These are phyloP conservation scores for Yamagishiella unicocca DNA, from an alignment of 139 green algal species.

Conservation along the genomic window DNA sequence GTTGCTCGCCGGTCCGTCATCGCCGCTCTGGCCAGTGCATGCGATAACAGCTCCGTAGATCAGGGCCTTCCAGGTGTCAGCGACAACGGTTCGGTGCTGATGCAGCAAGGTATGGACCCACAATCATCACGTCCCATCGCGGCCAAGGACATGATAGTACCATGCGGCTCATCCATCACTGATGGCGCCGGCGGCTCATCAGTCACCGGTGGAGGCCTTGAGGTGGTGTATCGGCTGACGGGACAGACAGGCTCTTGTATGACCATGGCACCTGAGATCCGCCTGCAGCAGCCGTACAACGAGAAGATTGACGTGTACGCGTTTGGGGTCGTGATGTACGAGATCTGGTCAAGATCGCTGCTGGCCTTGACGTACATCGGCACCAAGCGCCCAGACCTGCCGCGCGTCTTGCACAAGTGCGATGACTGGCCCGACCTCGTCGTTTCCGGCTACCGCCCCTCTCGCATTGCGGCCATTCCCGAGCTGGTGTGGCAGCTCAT, in stretches of 20 bases:
- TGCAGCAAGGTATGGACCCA: too few species aligned
- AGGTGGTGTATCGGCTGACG: conserved; percentile 25
- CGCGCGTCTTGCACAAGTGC: background rate
- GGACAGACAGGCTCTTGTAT: conserved; percentile 32
- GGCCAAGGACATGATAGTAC: too few species aligned
- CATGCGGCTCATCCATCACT: too few species aligned
- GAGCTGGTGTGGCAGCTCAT: conserved; percentile 36
- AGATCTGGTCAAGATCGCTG: conserved; percentile 8
- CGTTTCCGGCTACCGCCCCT: conserved; percentile 23
- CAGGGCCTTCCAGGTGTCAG: too few species aligned
- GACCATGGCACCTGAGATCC: conserved; percentile 39
- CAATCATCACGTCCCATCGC: too few species aligned
- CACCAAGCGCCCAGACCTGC: conserved; percentile 24
- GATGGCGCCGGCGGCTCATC: too few species aligned
- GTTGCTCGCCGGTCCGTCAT: too few species aligned
- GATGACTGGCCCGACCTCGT: conserved; percentile 16
- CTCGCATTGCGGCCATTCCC: background rate
- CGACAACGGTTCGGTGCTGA: too few species aligned
- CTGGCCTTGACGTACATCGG: conserved; percentile 22
- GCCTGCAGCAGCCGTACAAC: conserved; percentile 42
- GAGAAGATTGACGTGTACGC: conserved; percentile 43
- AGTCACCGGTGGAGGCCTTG: too few species aligned
- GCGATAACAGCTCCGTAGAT: too few species aligned
- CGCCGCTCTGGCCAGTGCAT: too few species aligned
- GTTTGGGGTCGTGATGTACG: conserved; percentile 42